Percentiles rank a stretch among this genome's conserved stretches.
Evolutionary conservation across 768 basidiomycete genomes (phyloP).

Genomic region (Favolaschia claudopus): DNA sequence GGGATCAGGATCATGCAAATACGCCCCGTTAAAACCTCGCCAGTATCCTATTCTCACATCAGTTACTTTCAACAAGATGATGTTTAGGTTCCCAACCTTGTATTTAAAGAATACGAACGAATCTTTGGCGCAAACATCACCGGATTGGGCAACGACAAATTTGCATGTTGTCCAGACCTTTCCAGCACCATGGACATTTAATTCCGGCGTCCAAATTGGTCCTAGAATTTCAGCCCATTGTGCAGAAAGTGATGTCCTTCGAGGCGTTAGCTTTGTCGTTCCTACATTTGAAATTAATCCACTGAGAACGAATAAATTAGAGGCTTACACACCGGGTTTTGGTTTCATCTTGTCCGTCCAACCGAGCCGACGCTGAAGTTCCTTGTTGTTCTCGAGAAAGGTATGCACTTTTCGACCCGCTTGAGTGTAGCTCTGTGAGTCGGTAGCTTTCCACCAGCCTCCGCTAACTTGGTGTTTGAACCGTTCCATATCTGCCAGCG

Average conservation of each 20-base stretch:
- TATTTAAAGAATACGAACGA: background rate
- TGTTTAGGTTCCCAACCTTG: too few species aligned
- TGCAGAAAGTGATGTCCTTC: background rate
- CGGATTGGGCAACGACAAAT: background rate
- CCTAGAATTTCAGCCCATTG: background rate
- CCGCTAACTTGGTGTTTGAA: slow-evolving; percentile 8
- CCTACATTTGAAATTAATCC: background rate
- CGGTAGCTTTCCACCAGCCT: background rate
- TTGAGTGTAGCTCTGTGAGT: background rate
- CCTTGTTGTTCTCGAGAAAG: slow-evolving; percentile 5
- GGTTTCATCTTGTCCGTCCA: slow-evolving; percentile 13
- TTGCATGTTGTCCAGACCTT: slow-evolving; percentile 1
- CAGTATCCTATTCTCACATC: too few species aligned
- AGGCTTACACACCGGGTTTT: background rate
- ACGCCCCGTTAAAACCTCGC: too few species aligned
- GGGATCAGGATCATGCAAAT: too few species aligned
- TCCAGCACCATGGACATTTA: background rate
- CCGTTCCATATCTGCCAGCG: slow-evolving; percentile 9
- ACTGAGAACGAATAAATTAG: background rate
- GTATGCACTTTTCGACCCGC: background rate
- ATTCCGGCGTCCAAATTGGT: background rate
- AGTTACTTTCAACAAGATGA: too few species aligned
- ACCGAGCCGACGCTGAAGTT: slow-evolving; percentile 20
- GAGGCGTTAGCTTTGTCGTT: background rate
- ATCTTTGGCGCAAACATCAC: background rate